Conservation (phyloP, 2,329 filamentous ascomycete species). For the Colletotrichum orbiculare region DNA sequence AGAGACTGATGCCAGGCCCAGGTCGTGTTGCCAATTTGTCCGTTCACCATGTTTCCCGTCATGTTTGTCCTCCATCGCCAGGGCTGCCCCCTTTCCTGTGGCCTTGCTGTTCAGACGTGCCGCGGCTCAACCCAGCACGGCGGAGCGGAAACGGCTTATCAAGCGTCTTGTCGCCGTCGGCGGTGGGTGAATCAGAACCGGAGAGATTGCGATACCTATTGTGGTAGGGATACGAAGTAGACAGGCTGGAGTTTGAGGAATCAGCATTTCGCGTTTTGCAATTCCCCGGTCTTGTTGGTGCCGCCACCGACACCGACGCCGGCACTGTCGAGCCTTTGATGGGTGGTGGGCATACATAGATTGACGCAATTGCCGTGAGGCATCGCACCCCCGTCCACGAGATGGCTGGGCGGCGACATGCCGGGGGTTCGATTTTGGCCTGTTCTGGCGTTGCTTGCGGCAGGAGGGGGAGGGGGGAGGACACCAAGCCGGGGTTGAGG, state of each 20-base stretch:
- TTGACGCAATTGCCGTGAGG: constrained; percentile 4
- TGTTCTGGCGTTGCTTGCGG: constrained; percentile 20
- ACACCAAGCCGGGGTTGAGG: neutral
- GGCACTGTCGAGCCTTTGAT: constrained; percentile 14
- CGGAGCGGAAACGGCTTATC: too few relatives aligned
- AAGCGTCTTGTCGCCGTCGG: too few relatives aligned
- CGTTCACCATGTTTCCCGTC: too few relatives aligned
- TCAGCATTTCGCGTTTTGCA: neutral
- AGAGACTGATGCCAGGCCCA: too few relatives aligned
- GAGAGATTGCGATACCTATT: neutral
- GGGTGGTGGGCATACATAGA: neutral
- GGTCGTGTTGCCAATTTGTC: too few relatives aligned
- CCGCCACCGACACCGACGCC: constrained; percentile 12
- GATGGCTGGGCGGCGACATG: neutral
- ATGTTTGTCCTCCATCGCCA: too few relatives aligned
- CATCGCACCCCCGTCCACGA: neutral
- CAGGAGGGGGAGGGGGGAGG: neutral
- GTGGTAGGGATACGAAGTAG: neutral
- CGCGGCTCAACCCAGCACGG: too few relatives aligned
- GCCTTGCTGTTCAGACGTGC: too few relatives aligned
- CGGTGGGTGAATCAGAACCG: too few relatives aligned
- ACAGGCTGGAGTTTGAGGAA: constrained; percentile 6
- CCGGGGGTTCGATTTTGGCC: constrained; percentile 6
- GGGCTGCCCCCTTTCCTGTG: too few relatives aligned
- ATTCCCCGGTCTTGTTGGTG: neutral